phyloP scores from a whole-genome alignment of 2,329 filamentous ascomycete species.

The Lasiodiplodia gonubiensis region DNA sequence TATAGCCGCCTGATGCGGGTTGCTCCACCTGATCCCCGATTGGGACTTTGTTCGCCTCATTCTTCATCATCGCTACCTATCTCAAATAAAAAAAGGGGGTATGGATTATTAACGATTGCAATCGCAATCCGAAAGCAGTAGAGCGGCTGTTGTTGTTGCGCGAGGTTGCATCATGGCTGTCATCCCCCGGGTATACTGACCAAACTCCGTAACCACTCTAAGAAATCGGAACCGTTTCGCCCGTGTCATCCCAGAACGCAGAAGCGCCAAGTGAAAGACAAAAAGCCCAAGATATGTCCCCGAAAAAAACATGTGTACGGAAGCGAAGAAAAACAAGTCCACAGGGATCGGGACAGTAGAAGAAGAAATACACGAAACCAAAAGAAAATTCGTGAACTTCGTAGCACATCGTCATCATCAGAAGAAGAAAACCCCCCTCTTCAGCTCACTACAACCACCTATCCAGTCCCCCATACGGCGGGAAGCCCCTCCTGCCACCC shows the following conservation, averaged over 20 bases:
- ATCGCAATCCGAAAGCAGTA: neutral
- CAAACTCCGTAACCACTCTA: conserved; percentile 12
- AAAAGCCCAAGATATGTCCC: neutral
- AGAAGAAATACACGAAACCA: neutral
- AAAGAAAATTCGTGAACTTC: neutral
- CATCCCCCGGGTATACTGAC: conserved; percentile 19
- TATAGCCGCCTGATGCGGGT: neutral
- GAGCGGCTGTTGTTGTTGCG: neutral
- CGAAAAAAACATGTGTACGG: neutral
- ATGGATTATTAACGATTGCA: neutral
- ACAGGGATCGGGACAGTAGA: neutral
- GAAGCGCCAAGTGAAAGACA: neutral
- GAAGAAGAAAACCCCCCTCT: neutral
- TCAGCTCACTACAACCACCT: conserved; percentile 5
- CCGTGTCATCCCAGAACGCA: neutral
- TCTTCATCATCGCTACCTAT: neutral
- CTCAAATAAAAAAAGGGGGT: too few species aligned
- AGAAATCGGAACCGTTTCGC: neutral
- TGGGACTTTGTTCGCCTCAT: neutral
- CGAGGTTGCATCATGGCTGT: neutral
- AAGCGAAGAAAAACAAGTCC: neutral
- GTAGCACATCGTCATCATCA: neutral
- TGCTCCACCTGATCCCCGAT: neutral
- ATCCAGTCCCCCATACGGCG: conserved; percentile 9
- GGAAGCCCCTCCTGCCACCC: neutral